A percentile compares a stretch with the other conserved stretches of the same genome.
Conservation (phyloP, 2,329 filamentous ascomycete species). For the Claviceps sp. region DNA sequence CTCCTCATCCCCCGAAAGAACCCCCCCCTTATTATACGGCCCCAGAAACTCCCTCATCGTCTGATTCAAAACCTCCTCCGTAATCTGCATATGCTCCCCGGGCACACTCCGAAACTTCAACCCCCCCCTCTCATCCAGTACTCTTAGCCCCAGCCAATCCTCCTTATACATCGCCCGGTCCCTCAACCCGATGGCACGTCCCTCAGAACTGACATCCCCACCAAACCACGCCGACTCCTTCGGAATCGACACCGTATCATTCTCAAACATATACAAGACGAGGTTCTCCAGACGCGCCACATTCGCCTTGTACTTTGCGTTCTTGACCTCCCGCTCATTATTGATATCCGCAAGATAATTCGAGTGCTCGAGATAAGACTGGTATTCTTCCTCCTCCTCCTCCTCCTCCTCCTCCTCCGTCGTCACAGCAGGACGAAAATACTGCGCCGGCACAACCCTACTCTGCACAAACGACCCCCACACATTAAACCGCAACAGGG, state of each 20-base stretch:
- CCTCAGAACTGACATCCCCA: conserved; percentile 58
- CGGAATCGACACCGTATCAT: conserved; percentile 75
- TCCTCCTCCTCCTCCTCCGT: neutral
- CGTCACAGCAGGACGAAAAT: conserved; percentile 66
- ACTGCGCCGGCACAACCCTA: conserved; percentile 81
- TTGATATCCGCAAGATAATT: conserved; percentile 94
- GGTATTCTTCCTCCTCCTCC: conserved; percentile 27
- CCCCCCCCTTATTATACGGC: conserved; percentile 28
- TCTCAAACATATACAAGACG: conserved; percentile 78
- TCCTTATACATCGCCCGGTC: conserved; percentile 66
- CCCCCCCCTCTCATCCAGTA: conserved; percentile 64
- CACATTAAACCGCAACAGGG: conserved; percentile 63
- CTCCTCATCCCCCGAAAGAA: conserved; percentile 8
- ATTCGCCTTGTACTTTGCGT: conserved; percentile 57
- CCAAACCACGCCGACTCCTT: conserved; percentile 87
- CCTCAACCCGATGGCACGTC: conserved; percentile 47
- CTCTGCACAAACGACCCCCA: conserved; percentile 70
- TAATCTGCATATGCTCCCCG: conserved; percentile 75
- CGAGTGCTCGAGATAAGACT: conserved; percentile 62
- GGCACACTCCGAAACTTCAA: conserved; percentile 60
- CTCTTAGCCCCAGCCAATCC: conserved; percentile 82
- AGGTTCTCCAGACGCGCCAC: conserved; percentile 59
- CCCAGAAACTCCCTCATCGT: conserved; percentile 58
- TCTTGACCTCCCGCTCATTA: conserved; percentile 73
- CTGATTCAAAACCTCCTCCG: conserved; percentile 48